Base-by-base conservation (phyloP, 1,284 basidiomycete species). In the Schizophyllum commune region DNA sequence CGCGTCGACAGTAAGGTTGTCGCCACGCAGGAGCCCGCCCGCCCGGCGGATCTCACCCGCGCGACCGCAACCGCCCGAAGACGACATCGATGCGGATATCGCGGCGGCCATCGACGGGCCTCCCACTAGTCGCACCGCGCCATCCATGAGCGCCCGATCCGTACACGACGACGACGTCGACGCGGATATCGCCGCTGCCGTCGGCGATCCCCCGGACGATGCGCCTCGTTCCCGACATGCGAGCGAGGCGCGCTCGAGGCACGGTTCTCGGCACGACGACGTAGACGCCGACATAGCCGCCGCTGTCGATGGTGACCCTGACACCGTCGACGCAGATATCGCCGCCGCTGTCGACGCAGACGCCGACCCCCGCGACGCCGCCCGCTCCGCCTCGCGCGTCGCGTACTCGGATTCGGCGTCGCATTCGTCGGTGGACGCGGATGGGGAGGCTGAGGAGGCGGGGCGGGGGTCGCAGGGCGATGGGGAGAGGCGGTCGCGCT, bases 171-270 rank as follows among this genome's bases (percentile, higher is more conserved):
- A 55, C 9, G 59, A 58, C 13, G 57, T 52, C 8, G 62, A 60
- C 21, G 63, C 39, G 51, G 64, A 60, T 22, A 55, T 54, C 32
- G 66, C 64, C 32, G 63, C 60, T 20, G 67, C 64, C 32, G 63
- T 59, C 33, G 67, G 65, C 33, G 66, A 55, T 52, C 61, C 62
- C n/a, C 55, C 61, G 17, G 64, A 17, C 13, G 39, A 47, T 8
- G 39, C 13, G 3, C 13, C 17, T 11, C 39, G 39, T 9, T 47
- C 39, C 8, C 9, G 39, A 47, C 39, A 47, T 47, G 17, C 8
- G 2, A 67, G 33, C 61, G 57, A 54, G 63, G 62, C 21, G 63
- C 62, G 61, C 32, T 61, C 39, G 39, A 3, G 39, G 17, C 39
- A 47, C 39, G 39, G 61, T 21, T 61, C 39, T 2, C 3, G 39